A percentile compares a stretch with the other conserved stretches of the same genome.
phyloP scores from a whole-genome alignment of 78 protist species.

The Dictyostelium purpureum region DNA sequence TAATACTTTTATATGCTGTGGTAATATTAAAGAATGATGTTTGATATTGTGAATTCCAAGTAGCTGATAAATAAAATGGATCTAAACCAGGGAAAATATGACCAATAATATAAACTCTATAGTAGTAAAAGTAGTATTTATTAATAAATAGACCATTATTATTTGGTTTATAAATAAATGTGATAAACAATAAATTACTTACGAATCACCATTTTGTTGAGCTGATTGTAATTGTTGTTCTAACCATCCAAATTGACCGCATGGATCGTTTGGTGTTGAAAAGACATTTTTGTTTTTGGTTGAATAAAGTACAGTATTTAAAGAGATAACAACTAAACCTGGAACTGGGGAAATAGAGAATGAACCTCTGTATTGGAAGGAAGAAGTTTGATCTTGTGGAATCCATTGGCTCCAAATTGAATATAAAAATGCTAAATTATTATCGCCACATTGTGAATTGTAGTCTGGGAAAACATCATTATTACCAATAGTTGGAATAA shows the following conservation, averaged over 20 bases:
- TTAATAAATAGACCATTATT: neutral
- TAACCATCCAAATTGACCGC: conserved; percentile 69
- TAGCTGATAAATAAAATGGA: conserved; percentile 43
- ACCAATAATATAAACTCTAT: conserved; percentile 56
- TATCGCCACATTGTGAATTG: conserved; percentile 55
- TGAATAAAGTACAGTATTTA: conserved; percentile 57
- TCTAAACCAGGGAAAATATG: conserved; percentile 76
- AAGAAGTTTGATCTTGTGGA: conserved; percentile 19
- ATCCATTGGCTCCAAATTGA: conserved; percentile 54
- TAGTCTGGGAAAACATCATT: conserved; percentile 81
- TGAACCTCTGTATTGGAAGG: conserved; percentile 18
- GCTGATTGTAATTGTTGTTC: conserved; percentile 16
- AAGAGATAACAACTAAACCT: conserved; percentile 26
- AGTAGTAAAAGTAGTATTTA: neutral
- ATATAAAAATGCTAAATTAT: conserved; percentile 31
- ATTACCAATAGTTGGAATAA: conserved; percentile 75
- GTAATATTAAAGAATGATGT: conserved; percentile 10
- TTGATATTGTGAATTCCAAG: conserved; percentile 14
- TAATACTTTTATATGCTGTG: neutral
- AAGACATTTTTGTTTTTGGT: conserved; percentile 1
- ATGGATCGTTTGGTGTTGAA: conserved; percentile 42
- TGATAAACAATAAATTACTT: neutral
- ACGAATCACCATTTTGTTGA: neutral
- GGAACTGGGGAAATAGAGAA: conserved; percentile 13
- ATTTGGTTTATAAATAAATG: no score